These are phyloP conservation scores for Acorus calamus DNA, from an alignment of 106 monocot species.

Conservation along the genomic window DNA sequence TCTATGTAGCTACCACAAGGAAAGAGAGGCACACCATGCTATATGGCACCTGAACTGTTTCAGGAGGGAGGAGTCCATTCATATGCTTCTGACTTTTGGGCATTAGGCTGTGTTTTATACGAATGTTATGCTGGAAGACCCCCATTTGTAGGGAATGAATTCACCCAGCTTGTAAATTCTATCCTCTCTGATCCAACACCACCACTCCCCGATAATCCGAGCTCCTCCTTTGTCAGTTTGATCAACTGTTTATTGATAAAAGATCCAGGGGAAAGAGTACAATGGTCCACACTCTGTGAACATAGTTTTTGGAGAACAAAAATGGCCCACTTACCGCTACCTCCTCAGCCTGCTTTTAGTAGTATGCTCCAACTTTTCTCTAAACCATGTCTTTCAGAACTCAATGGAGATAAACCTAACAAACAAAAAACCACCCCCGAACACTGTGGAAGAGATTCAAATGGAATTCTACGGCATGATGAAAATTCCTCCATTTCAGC, in stretches of 20 bases:
- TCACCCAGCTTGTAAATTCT: slow-evolving; percentile 83
- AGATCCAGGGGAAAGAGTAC: slow-evolving; percentile 83
- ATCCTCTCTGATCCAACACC: slow-evolving; percentile 77
- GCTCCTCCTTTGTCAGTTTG: slow-evolving; percentile 58
- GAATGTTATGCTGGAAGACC: slow-evolving; percentile 88
- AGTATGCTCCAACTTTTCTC: slow-evolving; percentile 48
- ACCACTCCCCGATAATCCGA: slow-evolving; percentile 60
- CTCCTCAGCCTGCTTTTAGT: slow-evolving; percentile 65
- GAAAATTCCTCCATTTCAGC: slow-evolving; percentile 29
- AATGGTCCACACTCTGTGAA: slow-evolving; percentile 76
- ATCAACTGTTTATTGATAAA: slow-evolving; percentile 59
- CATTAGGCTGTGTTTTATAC: slow-evolving; percentile 87
- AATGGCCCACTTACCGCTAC: slow-evolving; percentile 36
- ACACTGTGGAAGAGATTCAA: slow-evolving; percentile 20
- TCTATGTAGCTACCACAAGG: slow-evolving; percentile 38
- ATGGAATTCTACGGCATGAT: slow-evolving; percentile 32
- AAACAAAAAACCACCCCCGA: slow-evolving; percentile 55
- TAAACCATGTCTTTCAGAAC: slow-evolving; percentile 41
- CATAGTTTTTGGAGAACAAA: slow-evolving; percentile 90
- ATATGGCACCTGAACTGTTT: slow-evolving; percentile 99
- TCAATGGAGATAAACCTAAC: slow-evolving; percentile 43
- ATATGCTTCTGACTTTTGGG: slow-evolving; percentile 99
- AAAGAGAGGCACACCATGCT: slow-evolving; percentile 89
- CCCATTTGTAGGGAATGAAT: slow-evolving; percentile 71
- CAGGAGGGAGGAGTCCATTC: slow-evolving; percentile 94